Percentiles rank a stretch among this genome's conserved stretches.
These are phyloP conservation scores for Blumeria hordei DNA, from an alignment of 2,329 filamentous ascomycete genomes.

Conservation along the genomic window DNA sequence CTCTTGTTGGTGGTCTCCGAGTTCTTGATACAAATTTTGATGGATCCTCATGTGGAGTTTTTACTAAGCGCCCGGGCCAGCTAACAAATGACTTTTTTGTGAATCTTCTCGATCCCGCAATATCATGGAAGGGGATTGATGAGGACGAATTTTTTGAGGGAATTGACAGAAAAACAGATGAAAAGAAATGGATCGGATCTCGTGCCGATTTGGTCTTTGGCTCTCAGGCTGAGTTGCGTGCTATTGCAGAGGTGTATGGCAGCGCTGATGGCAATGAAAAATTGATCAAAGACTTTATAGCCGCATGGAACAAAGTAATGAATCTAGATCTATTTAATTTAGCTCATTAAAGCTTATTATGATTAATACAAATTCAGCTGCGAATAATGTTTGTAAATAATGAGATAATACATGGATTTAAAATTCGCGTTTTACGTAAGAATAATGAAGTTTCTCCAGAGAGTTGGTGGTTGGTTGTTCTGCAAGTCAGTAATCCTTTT, in stretches of 20 bases:
- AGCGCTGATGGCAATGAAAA: conserved; percentile 23
- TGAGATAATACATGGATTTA: no score
- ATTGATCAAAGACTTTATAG: conserved; percentile 31
- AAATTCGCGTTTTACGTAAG: no score
- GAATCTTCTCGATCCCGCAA: conserved; percentile 47
- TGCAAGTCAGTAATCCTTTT: no score
- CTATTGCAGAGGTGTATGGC: conserved; percentile 31
- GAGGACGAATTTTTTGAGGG: conserved; percentile 25
- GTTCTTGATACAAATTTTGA: conserved; percentile 47
- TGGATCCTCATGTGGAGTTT: conserved; percentile 38
- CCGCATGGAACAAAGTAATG: conserved; percentile 35
- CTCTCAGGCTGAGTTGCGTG: conserved; percentile 31
- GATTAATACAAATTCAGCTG: no score
- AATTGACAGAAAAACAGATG: conserved; percentile 26
- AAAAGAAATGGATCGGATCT: conserved; percentile 30
- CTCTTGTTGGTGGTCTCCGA: conserved; percentile 47
- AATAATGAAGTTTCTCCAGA: no score
- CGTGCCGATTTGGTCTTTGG: conserved; percentile 32
- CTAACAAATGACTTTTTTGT: conserved; percentile 66
- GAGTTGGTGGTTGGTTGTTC: no score
- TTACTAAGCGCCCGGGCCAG: conserved; percentile 41
- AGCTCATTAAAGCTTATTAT: no score
- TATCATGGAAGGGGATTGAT: conserved; percentile 32
- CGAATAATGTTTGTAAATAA: no score
- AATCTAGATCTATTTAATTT: conserved; percentile 30